phyloP scores from a whole-genome alignment of 352 stramenopile genomes.

The Phytopythium mirpurense region DNA sequence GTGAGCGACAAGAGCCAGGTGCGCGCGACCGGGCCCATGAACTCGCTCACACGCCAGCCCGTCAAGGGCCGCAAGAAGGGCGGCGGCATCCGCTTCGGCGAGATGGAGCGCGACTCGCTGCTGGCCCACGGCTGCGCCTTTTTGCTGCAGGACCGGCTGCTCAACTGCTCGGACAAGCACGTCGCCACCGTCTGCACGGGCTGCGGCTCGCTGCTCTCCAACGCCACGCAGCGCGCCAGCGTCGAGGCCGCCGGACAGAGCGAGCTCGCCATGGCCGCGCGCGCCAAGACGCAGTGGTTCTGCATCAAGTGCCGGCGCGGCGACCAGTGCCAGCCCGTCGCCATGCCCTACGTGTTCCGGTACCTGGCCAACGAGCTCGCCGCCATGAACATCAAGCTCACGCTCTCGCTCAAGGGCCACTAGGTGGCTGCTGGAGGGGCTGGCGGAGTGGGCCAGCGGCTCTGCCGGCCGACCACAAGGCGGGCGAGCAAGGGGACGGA shows the following conservation, averaged over 20 bases:
- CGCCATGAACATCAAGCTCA: slow-evolving; percentile 99
- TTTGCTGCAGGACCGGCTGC: slow-evolving; percentile 94
- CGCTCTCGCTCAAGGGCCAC: slow-evolving; percentile 79
- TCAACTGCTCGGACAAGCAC: slow-evolving; percentile 99
- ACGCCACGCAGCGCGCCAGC: slow-evolving; percentile 76
- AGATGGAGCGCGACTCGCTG: slow-evolving; percentile 99
- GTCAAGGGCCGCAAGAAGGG: slow-evolving; percentile 99
- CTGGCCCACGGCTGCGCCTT: slow-evolving; percentile 97
- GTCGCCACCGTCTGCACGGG: slow-evolving; percentile 95
- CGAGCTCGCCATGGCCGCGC: slow-evolving; percentile 83
- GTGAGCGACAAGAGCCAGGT: slow-evolving; percentile 99
- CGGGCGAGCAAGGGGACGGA: too few relatives aligned
- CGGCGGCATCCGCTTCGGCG: slow-evolving; percentile 98
- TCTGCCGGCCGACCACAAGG: too few relatives aligned
- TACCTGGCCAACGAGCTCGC: slow-evolving; percentile 99
- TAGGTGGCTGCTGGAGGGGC: background rate
- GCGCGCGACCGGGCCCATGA: slow-evolving; percentile 96
- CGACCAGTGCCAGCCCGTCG: slow-evolving; percentile 89
- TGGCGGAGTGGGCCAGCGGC: too few relatives aligned
- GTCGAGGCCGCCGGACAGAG: slow-evolving; percentile 79
- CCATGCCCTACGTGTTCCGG: slow-evolving; percentile 99
- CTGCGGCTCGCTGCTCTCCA: slow-evolving; percentile 87
- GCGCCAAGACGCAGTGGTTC: slow-evolving; percentile 84
- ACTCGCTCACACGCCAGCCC: slow-evolving; percentile 98
- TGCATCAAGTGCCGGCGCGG: slow-evolving; percentile 85